Conservation (phyloP, 2,329 filamentous ascomycete species). For the Sporothrix brasiliensis region DNA sequence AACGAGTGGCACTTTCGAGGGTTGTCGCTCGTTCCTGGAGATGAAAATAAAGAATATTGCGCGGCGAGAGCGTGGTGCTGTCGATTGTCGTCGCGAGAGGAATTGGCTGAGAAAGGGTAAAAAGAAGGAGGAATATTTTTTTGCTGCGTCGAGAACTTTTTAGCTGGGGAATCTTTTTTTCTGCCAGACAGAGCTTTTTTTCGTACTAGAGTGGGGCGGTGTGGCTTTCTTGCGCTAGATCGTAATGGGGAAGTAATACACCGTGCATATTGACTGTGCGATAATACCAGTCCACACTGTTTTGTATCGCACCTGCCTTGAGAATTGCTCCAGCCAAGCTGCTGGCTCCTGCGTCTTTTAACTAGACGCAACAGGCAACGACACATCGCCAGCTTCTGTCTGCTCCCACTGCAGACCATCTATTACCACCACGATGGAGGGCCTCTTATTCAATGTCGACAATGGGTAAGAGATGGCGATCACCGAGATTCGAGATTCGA, state of each 20-base stretch:
- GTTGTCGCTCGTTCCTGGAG: conserved; percentile 13
- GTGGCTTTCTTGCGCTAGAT: conserved; percentile 31
- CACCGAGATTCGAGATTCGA: not conserved
- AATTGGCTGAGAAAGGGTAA: conserved; percentile 27
- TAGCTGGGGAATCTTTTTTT: conserved; percentile 36
- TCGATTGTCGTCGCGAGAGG: conserved; percentile 27
- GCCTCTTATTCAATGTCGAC: conserved; percentile 91
- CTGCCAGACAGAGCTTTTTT: conserved; percentile 36
- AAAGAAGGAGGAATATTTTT: conserved; percentile 34
- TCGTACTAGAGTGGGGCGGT: conserved; percentile 33
- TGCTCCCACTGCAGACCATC: conserved; percentile 30
- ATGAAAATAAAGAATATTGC: conserved; percentile 1
- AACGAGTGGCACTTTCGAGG: not conserved
- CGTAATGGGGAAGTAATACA: not conserved
- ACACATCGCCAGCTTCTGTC: conserved; percentile 29
- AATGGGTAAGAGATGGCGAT: conserved; percentile 66
- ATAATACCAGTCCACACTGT: not conserved
- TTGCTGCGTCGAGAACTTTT: conserved; percentile 33
- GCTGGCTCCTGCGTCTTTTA: conserved; percentile 34
- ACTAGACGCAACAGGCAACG: conserved; percentile 30
- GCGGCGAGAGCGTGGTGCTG: conserved; percentile 25
- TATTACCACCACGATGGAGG: conserved; percentile 68
- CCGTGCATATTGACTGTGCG: not conserved
- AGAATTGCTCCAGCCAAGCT: conserved; percentile 21
- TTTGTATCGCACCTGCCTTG: conserved; percentile 10